Percentiles rank a stretch among this genome's conserved stretches.
phyloP scores from a whole-genome alignment of 225 moss, liverwort and hornwort species.

The Ulota crispa region DNA sequence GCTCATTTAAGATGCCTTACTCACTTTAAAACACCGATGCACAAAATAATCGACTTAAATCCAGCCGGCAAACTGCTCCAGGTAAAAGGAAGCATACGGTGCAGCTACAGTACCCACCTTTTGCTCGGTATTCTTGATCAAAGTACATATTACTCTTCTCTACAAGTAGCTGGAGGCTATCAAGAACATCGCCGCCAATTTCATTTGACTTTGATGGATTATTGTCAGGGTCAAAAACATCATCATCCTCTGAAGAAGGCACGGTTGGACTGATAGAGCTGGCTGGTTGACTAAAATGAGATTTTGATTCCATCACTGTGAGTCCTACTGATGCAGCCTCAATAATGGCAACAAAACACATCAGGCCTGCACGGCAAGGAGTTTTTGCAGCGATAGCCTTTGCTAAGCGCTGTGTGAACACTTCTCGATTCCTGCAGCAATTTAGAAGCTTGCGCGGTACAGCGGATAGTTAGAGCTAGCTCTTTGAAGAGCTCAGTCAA shows the following conservation, averaged over 20 bases:
- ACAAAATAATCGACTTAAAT: not conserved
- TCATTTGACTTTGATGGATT: conserved; percentile 12
- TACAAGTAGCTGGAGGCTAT: conserved; percentile 56
- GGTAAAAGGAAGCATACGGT: not conserved
- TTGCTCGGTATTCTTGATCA: conserved; percentile 57
- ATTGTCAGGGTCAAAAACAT: conserved; percentile 16
- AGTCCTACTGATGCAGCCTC: conserved; percentile 71
- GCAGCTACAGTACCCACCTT: conserved; percentile 40
- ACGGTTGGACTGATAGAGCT: conserved; percentile 16
- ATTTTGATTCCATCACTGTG: conserved; percentile 24
- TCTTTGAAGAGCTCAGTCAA: conserved; percentile 6
- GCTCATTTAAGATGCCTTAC: not conserved
- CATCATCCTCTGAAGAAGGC: conserved; percentile 36
- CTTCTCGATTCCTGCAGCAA: conserved; percentile 57
- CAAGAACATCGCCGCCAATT: conserved; percentile 53
- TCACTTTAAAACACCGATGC: not conserved
- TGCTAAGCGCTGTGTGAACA: conserved; percentile 59
- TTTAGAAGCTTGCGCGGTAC: conserved; percentile 2
- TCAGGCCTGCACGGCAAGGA: conserved; percentile 65
- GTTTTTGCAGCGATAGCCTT: conserved; percentile 50
- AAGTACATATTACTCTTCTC: conserved; percentile 58
- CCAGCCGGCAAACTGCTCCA: not conserved
- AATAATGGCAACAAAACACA: conserved; percentile 64
- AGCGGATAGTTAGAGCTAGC: conserved; percentile 17
- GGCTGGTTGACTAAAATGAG: not conserved